Conservation (phyloP, 2,329 filamentous ascomycete genomes). For the Pseudogymnoascus sp. region DNA sequence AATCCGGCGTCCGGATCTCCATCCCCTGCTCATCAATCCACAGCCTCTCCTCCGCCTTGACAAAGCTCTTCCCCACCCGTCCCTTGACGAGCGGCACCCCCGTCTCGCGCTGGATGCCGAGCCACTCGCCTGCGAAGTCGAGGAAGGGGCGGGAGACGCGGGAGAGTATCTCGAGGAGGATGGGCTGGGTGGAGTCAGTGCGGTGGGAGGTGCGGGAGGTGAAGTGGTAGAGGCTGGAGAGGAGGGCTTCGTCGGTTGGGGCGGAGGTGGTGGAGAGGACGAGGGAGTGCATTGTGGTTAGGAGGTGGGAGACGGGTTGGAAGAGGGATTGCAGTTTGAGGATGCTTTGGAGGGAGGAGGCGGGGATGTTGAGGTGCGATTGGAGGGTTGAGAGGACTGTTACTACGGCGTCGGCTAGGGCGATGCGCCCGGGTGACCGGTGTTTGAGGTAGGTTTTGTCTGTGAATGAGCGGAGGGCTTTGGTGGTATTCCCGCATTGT, state of each 20-base stretch:
- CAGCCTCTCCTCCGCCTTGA: conserved; percentile 48
- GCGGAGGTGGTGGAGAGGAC: conserved; percentile 23
- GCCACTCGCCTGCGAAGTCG: conserved; percentile 64
- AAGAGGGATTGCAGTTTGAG: conserved; percentile 29
- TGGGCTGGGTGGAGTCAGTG: conserved; percentile 51
- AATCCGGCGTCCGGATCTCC: conserved; percentile 52
- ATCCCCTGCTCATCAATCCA: conserved; percentile 53
- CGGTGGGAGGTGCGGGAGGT: conserved; percentile 58
- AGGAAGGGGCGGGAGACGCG: conserved; percentile 60
- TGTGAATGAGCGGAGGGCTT: conserved; percentile 24
- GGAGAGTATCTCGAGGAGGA: conserved; percentile 60
- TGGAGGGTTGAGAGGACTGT: conserved; percentile 29
- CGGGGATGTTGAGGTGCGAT: conserved; percentile 22
- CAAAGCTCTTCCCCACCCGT: conserved; percentile 47
- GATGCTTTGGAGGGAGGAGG: conserved; percentile 23
- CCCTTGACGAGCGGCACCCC: conserved; percentile 46
- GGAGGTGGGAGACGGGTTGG: conserved; percentile 24
- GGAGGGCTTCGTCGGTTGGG: conserved; percentile 51
- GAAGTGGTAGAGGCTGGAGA: conserved; percentile 55
- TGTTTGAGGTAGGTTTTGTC: conserved; percentile 23
- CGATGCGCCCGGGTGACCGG: conserved; percentile 24
- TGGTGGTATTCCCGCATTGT: conserved; percentile 30
- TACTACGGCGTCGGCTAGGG: conserved; percentile 32
- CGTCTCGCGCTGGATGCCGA: conserved; percentile 57
- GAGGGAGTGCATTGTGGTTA: conserved; percentile 27